Percentiles rank a stretch among this genome's conserved stretches.
Evolutionary conservation across 208 protist species (phyloP).

Genomic region (Leishmania major): DNA sequence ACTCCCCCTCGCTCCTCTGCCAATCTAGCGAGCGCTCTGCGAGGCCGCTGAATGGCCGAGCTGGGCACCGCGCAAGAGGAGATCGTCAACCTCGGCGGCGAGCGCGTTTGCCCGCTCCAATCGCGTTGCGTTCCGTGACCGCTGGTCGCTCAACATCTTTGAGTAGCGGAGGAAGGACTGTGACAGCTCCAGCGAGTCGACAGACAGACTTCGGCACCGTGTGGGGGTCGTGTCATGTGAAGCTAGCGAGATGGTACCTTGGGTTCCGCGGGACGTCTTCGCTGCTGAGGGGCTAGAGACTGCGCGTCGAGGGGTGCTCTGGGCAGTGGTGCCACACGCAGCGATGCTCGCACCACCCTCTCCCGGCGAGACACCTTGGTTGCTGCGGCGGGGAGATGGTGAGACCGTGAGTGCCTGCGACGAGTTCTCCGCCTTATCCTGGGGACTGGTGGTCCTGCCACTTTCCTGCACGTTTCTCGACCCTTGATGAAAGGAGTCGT

Average conservation of each 20-base stretch:
- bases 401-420: slow-evolving; percentile 18
- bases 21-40: not conserved
- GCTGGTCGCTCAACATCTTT: slow-evolving; percentile 41
- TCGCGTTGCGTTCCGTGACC: slow-evolving; percentile 39
- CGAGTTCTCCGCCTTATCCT: not conserved
- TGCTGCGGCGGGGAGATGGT: slow-evolving; percentile 6
- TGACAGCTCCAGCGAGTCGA: slow-evolving; percentile 51
- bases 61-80: slow-evolving; percentile 39
- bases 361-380: too few relatives aligned
- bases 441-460: not conserved
- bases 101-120: slow-evolving; percentile 35
- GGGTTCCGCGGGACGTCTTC: not conserved
- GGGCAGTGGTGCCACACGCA: not conserved
- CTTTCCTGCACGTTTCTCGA: not conserved
- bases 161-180: slow-evolving; percentile 64
- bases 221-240: slow-evolving; percentile 2
- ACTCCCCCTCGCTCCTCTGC: not conserved
- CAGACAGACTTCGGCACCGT: slow-evolving; percentile 20
- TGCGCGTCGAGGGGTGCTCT: not conserved
- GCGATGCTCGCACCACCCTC: not conserved
- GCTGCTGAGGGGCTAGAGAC: not conserved
- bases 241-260: not conserved
- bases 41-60: not conserved
- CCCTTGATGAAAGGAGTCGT: not conserved
- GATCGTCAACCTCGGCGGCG: slow-evolving; percentile 51